Evolutionary conservation across 2,329 filamentous ascomycete genomes (phyloP).

Genomic region (Trichoderma gracile): DNA sequence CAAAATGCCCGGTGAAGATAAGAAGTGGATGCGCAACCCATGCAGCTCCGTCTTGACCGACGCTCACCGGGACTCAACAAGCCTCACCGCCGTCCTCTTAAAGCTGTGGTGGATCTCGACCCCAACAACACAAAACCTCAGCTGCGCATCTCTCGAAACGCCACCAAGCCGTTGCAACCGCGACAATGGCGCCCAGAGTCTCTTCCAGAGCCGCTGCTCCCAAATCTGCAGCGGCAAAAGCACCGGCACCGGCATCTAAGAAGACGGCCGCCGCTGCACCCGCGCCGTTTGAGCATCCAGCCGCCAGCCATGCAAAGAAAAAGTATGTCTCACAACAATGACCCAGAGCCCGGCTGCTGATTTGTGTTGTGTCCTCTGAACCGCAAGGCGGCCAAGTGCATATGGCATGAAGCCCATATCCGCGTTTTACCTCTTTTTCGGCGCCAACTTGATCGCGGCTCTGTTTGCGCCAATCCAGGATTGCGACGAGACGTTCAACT

Average conservation of each 20-base stretch:
- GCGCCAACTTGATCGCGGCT: constrained; percentile 73
- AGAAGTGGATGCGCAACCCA: constrained; percentile 26
- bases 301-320: constrained; percentile 53
- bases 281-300: constrained; percentile 47
- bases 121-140: constrained; percentile 34
- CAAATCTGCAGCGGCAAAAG: neutral
- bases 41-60: constrained; percentile 26
- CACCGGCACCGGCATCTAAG: neutral
- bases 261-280: constrained; percentile 34
- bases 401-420: constrained; percentile 70
- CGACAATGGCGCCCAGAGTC: constrained; percentile 45
- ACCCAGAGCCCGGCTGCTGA: constrained; percentile 6
- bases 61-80: constrained; percentile 27
- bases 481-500: constrained; percentile 98
- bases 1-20: constrained; percentile 39
- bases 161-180: constrained; percentile 20
- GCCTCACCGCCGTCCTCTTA: constrained; percentile 24
- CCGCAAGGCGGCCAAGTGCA: constrained; percentile 49
- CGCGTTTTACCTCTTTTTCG: constrained; percentile 78
- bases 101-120: constrained; percentile 3
- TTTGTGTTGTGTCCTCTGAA: constrained; percentile 1
- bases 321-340: constrained; percentile 41
- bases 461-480: constrained; percentile 89
- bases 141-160: constrained; percentile 30
- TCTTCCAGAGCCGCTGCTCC: constrained; percentile 14